phyloP scores from a whole-genome alignment of 2,329 filamentous ascomycete species.

The Byssothecium circinans region DNA sequence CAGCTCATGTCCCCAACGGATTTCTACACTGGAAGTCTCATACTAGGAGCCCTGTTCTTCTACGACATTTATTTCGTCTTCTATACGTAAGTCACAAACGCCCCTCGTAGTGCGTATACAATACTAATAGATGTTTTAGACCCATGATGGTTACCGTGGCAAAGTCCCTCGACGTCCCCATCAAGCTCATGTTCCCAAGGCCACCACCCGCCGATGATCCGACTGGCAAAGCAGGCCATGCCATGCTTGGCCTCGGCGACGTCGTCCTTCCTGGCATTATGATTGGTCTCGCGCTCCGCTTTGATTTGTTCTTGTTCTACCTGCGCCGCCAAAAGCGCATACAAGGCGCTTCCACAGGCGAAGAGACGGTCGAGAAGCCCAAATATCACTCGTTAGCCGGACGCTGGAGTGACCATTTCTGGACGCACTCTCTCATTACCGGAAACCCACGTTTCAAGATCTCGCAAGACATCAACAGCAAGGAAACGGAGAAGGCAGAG shows the following conservation, averaged over 20 bases:
- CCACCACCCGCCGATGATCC: constrained; percentile 55
- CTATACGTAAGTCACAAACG: constrained; percentile 62
- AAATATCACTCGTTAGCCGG: constrained; percentile 59
- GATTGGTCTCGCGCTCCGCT: constrained; percentile 84
- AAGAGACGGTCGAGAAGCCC: constrained; percentile 38
- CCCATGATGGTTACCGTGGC: constrained; percentile 87
- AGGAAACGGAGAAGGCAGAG: constrained; percentile 16
- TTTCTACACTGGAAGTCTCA: constrained; percentile 76
- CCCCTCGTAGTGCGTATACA: background rate
- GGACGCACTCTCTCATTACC: constrained; percentile 56
- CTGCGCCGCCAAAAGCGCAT: constrained; percentile 59
- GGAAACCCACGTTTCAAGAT: constrained; percentile 30
- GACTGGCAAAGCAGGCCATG: constrained; percentile 47
- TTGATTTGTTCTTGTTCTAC: constrained; percentile 86
- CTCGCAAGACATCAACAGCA: background rate
- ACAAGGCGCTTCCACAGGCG: constrained; percentile 12
- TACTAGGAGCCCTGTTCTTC: constrained; percentile 80
- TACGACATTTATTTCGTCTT: constrained; percentile 96
- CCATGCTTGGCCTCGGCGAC: constrained; percentile 92
- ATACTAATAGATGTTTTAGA: constrained; percentile 40
- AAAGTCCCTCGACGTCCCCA: constrained; percentile 84
- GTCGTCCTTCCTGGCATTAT: constrained; percentile 91
- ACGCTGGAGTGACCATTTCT: constrained; percentile 81
- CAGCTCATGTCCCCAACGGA: constrained; percentile 87
- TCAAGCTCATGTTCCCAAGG: constrained; percentile 85